Evolutionary conservation across 208 protist species (phyloP).

Genomic region (Acanthamoeba quina): DNA sequence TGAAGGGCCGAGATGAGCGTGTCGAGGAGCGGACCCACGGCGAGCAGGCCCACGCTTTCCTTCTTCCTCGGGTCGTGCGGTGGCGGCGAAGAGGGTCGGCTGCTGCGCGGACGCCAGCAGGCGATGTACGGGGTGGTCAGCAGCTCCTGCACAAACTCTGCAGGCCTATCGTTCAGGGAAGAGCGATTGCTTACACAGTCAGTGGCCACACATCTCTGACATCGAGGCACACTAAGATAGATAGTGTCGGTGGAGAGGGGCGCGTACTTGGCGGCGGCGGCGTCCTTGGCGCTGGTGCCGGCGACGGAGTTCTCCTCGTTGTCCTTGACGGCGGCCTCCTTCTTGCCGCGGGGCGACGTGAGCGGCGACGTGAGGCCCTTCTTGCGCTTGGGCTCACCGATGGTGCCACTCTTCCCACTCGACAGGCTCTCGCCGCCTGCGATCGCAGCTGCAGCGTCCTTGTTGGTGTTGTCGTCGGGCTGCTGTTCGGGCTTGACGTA

Average conservation of each 20-base stretch:
- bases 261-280: not conserved
- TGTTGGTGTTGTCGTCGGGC: not conserved
- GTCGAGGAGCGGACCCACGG: constrained; percentile 13
- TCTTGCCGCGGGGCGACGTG: not conserved
- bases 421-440: not conserved
- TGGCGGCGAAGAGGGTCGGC: not conserved
- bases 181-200: not conserved
- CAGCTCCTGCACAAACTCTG: constrained; percentile 1
- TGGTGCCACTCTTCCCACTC: not conserved
- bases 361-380: not conserved
- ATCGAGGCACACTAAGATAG: not conserved
- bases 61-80: not conserved
- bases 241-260: no score
- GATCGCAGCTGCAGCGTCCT: not conserved
- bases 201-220: not conserved
- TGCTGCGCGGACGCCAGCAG: constrained; percentile 5
- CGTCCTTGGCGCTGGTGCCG: not conserved
- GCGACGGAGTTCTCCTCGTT: not conserved
- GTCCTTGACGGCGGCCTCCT: not conserved
- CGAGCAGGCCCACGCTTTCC: constrained; percentile 2
- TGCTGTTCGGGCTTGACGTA: not conserved
- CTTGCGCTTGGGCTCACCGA: not conserved
- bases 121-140: not conserved
- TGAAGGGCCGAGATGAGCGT: constrained; percentile 24
- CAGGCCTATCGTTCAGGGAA: not conserved